Conservation (phyloP, 345 rosid genomes). For the Eucalyptus tenuipes region DNA sequence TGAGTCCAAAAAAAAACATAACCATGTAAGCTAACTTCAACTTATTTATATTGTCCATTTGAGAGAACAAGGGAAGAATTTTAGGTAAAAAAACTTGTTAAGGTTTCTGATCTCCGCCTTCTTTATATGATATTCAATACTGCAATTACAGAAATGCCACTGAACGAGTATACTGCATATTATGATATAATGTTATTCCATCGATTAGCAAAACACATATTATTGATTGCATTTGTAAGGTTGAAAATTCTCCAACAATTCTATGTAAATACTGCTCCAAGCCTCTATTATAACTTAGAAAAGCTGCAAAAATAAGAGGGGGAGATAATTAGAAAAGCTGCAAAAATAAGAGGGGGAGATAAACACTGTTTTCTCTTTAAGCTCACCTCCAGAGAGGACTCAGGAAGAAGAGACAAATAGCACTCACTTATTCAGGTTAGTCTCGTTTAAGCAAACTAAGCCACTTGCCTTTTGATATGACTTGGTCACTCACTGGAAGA, state of each 20-base stretch:
- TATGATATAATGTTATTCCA: neutral
- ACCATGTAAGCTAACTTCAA: neutral
- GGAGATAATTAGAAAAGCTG: neutral
- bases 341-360: neutral
- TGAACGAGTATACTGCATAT: neutral
- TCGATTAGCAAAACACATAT: neutral
- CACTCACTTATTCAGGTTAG: neutral
- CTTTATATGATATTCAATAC: neutral
- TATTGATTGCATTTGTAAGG: neutral
- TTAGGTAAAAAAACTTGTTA: neutral
- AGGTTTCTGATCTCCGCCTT: neutral
- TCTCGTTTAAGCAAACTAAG: neutral
- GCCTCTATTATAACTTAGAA: neutral
- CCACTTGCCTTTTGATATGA: constrained; percentile 62
- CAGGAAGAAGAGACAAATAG: neutral
- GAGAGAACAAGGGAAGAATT: neutral
- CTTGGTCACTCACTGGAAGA: constrained; percentile 74
- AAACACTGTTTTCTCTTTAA: neutral
- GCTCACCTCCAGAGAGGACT: neutral
- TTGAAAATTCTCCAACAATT: neutral
- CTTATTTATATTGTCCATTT: neutral
- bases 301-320: neutral
- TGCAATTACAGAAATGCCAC: neutral
- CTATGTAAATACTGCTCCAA: neutral
- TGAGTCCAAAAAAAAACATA: neutral